Conservation (phyloP, 2,329 filamentous ascomycete species). For the Dactylellina sp. region DNA sequence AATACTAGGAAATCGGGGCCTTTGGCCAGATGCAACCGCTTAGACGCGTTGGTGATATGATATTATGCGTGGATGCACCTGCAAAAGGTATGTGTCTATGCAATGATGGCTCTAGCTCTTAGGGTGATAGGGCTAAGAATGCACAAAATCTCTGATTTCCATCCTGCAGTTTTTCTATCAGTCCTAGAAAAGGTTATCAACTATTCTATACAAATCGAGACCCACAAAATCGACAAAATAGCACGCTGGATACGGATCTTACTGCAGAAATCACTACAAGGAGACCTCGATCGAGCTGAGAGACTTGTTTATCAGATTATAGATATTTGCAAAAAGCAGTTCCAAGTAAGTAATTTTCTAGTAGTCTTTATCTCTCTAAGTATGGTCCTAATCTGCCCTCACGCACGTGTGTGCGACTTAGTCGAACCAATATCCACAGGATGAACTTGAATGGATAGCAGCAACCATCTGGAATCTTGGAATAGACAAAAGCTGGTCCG, state of each 20-base stretch:
- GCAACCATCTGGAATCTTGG: slow-evolving; percentile 60
- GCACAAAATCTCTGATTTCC: no score
- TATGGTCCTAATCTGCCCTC: no score
- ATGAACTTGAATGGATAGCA: slow-evolving; percentile 82
- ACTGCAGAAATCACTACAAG: slow-evolving; percentile 50
- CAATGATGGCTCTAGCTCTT: no score
- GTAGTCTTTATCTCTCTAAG: no score
- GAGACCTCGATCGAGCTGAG: slow-evolving; percentile 24
- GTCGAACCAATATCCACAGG: slow-evolving; percentile 69
- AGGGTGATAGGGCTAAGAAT: no score
- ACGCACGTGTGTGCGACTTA: slow-evolving; percentile 60
- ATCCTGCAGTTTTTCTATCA: slow-evolving; percentile 16
- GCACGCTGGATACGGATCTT: slow-evolving; percentile 59
- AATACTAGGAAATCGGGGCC: slow-evolving; percentile 28
- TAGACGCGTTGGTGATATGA: slow-evolving; percentile 52
- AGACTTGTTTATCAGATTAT: slow-evolving; percentile 47
- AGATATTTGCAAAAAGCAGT: slow-evolving; percentile 43
- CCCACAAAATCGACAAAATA: slow-evolving; percentile 65
- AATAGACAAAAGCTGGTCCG: slow-evolving; percentile 60
- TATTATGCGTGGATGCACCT: slow-evolving; percentile 46
- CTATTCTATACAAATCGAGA: slow-evolving; percentile 62
- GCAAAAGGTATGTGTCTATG: slow-evolving; percentile 58
- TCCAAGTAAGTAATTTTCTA: slow-evolving; percentile 15
- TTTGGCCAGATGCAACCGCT: slow-evolving; percentile 48
- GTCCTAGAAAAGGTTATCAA: slow-evolving; percentile 46